Percentiles rank a stretch among this genome's conserved stretches.
These are phyloP conservation scores for Melanopsichium pennsylvanicum DNA, from an alignment of 1,284 basidiomycete species.

Conservation along the genomic window DNA sequence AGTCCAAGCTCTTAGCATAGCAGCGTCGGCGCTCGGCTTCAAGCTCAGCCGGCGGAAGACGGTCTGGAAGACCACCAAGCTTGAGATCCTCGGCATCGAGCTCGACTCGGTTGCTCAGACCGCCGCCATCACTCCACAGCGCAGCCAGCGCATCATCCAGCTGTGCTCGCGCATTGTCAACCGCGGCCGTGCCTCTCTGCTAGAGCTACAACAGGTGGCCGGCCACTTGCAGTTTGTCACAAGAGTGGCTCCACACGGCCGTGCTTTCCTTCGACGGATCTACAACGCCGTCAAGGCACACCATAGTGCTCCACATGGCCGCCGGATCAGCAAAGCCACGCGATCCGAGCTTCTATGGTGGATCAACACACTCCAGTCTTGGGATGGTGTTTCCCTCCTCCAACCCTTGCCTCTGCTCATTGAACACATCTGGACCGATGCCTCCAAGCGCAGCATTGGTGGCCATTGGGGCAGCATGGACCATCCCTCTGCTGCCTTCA, in stretches of 20 bases:
- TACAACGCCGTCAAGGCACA: neutral
- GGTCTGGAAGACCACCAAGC: neutral
- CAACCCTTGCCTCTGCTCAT: neutral
- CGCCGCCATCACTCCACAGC: neutral
- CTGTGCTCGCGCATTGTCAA: neutral
- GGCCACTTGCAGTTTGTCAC: neutral
- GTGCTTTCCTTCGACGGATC: neutral
- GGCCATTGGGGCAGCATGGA: neutral
- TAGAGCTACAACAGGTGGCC: neutral
- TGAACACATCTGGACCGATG: neutral
- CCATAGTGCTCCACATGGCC: too few relatives aligned
- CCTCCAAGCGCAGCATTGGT: neutral
- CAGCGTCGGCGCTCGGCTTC: too few relatives aligned
- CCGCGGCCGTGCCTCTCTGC: neutral
- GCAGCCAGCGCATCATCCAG: neutral
- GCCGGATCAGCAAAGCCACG: too few relatives aligned
- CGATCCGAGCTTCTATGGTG: neutral
- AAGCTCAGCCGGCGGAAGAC: too few relatives aligned
- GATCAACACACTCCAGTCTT: neutral
- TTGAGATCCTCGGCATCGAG: neutral
- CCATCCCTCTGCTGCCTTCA: neutral
- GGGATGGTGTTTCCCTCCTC: neutral
- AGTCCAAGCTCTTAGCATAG: too few relatives aligned
- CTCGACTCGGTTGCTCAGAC: neutral
- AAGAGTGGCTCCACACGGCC: neutral